Base-by-base conservation (phyloP, 2,329 filamentous ascomycete species). In the Fusarium acutatum region DNA sequence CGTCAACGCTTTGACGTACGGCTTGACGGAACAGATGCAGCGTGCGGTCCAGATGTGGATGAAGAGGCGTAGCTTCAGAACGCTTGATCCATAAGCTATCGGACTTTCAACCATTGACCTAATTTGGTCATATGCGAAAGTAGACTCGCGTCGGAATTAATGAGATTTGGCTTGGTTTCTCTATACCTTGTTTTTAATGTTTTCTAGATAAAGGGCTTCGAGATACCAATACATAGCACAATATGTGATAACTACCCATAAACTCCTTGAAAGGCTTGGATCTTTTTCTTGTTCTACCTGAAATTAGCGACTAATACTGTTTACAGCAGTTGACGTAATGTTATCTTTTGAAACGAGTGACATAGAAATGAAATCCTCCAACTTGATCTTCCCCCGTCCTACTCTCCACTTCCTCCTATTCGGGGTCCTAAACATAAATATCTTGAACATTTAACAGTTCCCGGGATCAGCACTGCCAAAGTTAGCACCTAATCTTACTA, bases 1-100 rank as follows among this genome's bases (percentile, higher is more conserved):
- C 0, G 58, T 40, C 14, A 60, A 60, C 9, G 58, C 58, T 26
- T 28, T 60, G 28, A 54, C 58, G 3, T 60, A 60, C 5, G 57
- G 57, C 7, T 53, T 60, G 13, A 60, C 57, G 26, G 57, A 60
- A 5, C 57, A 60, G 34, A 60, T 60, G 57, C 57, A 60, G 26
- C 57, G 57, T 22, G 46, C 44, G 2, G 46, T 60, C 6, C 57
- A 32, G 13, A 53, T 38, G 26, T 60, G 57, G 57, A 53, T 53
- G 44, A 53, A 60, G 34, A 52, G 57, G 7, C 46, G 57, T 3
- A 53, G 44, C 6, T 60, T 53, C 28, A 37, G 44, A 17, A 53
- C 46, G 1, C 34, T 60, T 18, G 57, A 60, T 53, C 24, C 57
- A n/a, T 60, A 20, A 3, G 1, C 7, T 0, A 17, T 15, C 5